phyloP scores from a whole-genome alignment of 768 basidiomycete genomes.

The Boletus sp. region DNA sequence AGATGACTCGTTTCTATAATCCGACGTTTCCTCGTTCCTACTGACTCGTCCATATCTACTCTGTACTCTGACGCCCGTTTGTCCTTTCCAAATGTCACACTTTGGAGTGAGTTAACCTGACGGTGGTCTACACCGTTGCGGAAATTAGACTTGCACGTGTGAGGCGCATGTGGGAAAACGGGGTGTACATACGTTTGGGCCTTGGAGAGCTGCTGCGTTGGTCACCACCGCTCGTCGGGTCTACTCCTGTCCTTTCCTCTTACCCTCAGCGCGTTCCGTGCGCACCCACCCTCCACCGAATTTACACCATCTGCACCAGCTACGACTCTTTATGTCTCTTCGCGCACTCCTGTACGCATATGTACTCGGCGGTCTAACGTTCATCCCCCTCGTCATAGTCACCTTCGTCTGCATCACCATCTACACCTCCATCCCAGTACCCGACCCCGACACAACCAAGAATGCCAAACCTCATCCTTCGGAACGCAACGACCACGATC shows the following conservation, averaged over 20 bases:
- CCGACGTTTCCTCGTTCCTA: no score
- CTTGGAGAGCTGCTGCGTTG: not conserved
- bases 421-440: slow-evolving; percentile 86
- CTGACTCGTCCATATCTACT: not conserved
- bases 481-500: slow-evolving; percentile 22
- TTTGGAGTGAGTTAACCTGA: slow-evolving; percentile 1
- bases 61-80: no score
- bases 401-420: slow-evolving; percentile 56
- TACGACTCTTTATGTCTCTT: slow-evolving; percentile 45
- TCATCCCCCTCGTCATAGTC: slow-evolving; percentile 74
- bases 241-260: not conserved
- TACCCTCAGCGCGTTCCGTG: not conserved
- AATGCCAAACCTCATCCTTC: slow-evolving; percentile 28
- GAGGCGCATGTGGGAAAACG: slow-evolving; percentile 13
- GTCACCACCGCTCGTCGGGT: not conserved
- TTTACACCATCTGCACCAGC: not conserved
- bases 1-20: not conserved
- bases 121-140: slow-evolving; percentile 6
- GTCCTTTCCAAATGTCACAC: not conserved
- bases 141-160: slow-evolving; percentile 17
- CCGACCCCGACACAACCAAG: slow-evolving; percentile 47
- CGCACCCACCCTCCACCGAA: not conserved
- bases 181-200: not conserved
- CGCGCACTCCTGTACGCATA: slow-evolving; percentile 79
- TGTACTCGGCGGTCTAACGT: slow-evolving; percentile 85